phyloP scores from a whole-genome alignment of 495 filamentous ascomycete genomes.

The Xylona heveae region DNA sequence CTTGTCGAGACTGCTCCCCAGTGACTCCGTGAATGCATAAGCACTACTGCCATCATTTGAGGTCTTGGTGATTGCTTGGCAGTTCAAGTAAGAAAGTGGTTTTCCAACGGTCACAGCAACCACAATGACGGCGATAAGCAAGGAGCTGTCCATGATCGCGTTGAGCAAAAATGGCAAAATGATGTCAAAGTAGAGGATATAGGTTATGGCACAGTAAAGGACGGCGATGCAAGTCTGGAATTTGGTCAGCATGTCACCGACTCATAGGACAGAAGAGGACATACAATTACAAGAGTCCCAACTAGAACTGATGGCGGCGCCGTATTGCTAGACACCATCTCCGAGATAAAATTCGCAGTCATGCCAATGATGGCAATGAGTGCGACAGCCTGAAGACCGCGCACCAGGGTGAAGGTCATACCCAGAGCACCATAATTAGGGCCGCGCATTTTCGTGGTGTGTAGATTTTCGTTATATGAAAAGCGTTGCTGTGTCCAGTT shows the following conservation, averaged over 20 bases:
- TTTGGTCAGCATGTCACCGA: conserved; percentile 1
- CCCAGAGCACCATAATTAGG: conserved; percentile 52
- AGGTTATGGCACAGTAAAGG: conserved; percentile 54
- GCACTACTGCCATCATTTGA: conserved; percentile 16
- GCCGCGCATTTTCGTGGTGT: conserved; percentile 20
- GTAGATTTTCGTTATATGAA: not conserved
- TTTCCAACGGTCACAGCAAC: conserved; percentile 55
- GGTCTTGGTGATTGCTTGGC: conserved; percentile 28
- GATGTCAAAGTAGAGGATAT: conserved; percentile 54
- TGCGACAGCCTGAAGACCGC: conserved; percentile 45
- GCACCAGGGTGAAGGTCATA: conserved; percentile 51
- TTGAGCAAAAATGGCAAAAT: conserved; percentile 53
- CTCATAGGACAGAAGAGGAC: conserved; percentile 14
- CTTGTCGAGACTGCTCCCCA: conserved; percentile 19
- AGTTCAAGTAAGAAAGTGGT: conserved; percentile 60
- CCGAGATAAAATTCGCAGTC: conserved; percentile 60
- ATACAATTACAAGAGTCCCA: conserved; percentile 57
- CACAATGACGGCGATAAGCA: conserved; percentile 51
- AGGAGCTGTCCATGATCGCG: conserved; percentile 36
- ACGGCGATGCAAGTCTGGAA: conserved; percentile 49
- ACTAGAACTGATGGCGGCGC: conserved; percentile 51
- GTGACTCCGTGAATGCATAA: conserved; percentile 23
- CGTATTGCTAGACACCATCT: conserved; percentile 40
- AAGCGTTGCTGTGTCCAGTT: no score
- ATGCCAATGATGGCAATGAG: conserved; percentile 69